Base-by-base conservation (phyloP, 768 basidiomycete genomes). In the Fomitopsis pulvina region DNA sequence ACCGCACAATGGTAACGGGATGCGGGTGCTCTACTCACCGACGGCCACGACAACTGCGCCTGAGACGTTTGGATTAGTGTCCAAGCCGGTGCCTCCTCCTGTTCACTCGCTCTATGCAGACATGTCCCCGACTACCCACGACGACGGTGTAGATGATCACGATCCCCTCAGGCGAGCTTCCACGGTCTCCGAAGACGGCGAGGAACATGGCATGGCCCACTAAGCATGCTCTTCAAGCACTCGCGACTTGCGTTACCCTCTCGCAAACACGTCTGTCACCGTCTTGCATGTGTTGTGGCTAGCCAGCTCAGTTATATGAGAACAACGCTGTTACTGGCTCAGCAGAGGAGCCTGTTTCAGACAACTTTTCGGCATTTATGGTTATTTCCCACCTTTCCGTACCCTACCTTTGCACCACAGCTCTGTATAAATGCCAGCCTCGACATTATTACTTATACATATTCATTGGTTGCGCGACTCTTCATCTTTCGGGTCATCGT, bases 1-100 rank as follows among this genome's bases (percentile, higher is more conserved):
- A 1, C 41, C 66, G 0, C 61, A 63, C 45, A 61, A 64, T 43
- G 57, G 60, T 20, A 60, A 48, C 41, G 60, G 65, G 41, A 68
- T 69, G 64, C 62, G 67, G 25, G 58, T 56, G 2, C 57, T 70
- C 7, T 69, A 68, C 52, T 60, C 67, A 4, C 67, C 66, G 9
- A 53, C 52, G 25, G 43, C 48, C 18, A 20, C 55, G 14, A 20
- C 21, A 40, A 18, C 32, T 5, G 18, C 38, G 18, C 37, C 32
- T 12, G 24, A 26, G 4, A 14, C 47, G 8, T 22, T 32, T 14
- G 18, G 12, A 21, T n/a, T 32, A 2, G 34, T 37, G 34, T 37
- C 47, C 3, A 29, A n/a, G 47, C 47, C 30, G 4, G n/a, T 38
- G 26, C 47, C 47, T 6, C 20, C 38, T 9, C 26, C 47, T 18